Base-by-base conservation (phyloP, 192 early-diverging fungal genomes). In the Entomortierella lignicola region DNA sequence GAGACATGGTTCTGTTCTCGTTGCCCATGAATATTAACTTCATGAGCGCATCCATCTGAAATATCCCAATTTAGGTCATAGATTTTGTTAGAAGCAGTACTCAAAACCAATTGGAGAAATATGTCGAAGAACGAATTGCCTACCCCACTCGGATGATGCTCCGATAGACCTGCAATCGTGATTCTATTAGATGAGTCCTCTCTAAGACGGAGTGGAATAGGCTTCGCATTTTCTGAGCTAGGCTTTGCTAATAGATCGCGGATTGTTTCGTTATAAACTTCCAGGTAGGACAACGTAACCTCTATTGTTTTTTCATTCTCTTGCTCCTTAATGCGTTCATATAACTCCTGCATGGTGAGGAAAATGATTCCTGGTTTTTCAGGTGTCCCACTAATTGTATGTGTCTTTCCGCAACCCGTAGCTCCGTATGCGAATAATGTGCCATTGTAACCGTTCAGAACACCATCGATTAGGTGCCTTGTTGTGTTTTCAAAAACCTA, bases 181-280 rank as follows among this genome's bases (percentile, higher is more conserved):
- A 95, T 87, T 17, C 89, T 83, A 34, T 82, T 82, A 20, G 72
- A 53, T 10, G 89, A 87, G 65, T 95, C 95, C 66, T 96, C 95
- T 43, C 93, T 86, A 52, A 96, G 71, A 25, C 92, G 91, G 73
- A 96, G 69, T 6, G 81, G 56, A 2, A 39, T 21, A 20, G 66
- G 47, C 94, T 34, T 86, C 72, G 61, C 54, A 66, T 34, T 77
- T 27, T 75, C 72, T 2, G 56, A 37, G 11, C 10, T 48, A 41
- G 60, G 44, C 12, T 70, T 72, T 20, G 74, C 79, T 26, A 97
- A 85, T 39, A 99, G 83, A 73, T 99, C 97, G 10, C 93, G 91
- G 44, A 98, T 85, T 31, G 97, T 95, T 69, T 99, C 97, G 81
- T 99, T 98, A 81, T 99, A 96, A n/a, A 97, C 85, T 75, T 99